Evolutionary conservation across 768 basidiomycete genomes (phyloP), one percentile per base, ranked within the genome.

Genomic region (Suillus spraguei): DNA sequence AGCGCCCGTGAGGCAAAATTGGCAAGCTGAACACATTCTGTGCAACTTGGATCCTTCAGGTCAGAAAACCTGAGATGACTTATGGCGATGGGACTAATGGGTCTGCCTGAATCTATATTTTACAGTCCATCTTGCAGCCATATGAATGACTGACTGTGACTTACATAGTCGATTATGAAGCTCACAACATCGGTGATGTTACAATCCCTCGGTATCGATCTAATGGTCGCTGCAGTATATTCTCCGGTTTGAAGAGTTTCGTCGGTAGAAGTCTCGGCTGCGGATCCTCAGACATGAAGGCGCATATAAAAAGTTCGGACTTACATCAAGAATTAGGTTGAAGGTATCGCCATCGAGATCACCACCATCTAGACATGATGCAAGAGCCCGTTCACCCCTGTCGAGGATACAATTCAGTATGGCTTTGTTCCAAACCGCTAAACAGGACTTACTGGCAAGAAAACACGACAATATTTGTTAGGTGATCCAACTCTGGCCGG

Each of bases 61-160:
- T 91, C 89, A 4, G 89, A 88, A 44, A 86, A 84, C 53, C 87
- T 79, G 10, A 90, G 75, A 85, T 87, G 89, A 63, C 83, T 87
- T 3, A 76, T 84, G 0, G 87, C 84, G 39, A 89, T 81, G 28
- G 88, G 79, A 9, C 88, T 88, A 16, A 91, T 75, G 32, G 80
- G 85, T 86, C 60, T 13, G 63, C 39, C n/a, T 35, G 49, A 41
- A 64, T 42, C 36, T 58, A 58, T 13, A 32, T 20, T 32, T 28
- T 17, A 32, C 39, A 8, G 4, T 58, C 41, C 28, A 41, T 41
- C 56, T 13, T 32, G 39, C 39, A 41, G 17, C 10, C 17, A 58
- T 41, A n/a, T 16, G 0, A 28, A 24, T 41, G 16, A 6, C 39
- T 41, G 16, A 4, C 16, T 38, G 5, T 35, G 35, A 35, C 44